Evolutionary conservation across 2,329 filamentous ascomycete species (phyloP).

Genomic region (Phaeosphaeria sp.): DNA sequence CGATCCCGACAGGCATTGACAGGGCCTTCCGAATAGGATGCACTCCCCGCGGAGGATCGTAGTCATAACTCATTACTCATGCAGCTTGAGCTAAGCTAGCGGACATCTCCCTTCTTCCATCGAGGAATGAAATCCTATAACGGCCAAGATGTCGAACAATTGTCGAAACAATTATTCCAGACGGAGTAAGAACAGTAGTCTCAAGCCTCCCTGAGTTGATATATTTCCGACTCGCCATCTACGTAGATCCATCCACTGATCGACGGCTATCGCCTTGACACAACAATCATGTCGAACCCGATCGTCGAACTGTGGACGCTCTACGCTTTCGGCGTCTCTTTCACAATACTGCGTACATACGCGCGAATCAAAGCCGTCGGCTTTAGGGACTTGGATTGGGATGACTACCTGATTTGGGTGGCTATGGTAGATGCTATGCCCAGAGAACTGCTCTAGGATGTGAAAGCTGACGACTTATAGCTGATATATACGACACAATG

Average conservation of each 20-base stretch:
- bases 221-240: neutral
- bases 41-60: too few species aligned
- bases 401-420: constrained; percentile 28
- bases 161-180: too few species aligned
- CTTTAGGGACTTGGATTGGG: constrained; percentile 15
- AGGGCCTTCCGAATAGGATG: too few species aligned
- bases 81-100: too few species aligned
- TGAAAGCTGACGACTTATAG: constrained; percentile 33
- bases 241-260: neutral
- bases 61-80: too few species aligned
- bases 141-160: too few species aligned
- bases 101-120: too few species aligned
- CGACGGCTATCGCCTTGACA: neutral
- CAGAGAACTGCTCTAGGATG: too few species aligned
- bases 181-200: too few species aligned
- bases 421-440: constrained; percentile 21
- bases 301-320: constrained; percentile 24
- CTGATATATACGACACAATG: constrained; percentile 61
- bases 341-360: constrained; percentile 20
- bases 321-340: constrained; percentile 16
- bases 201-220: too few species aligned
- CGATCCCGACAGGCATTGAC: too few species aligned
- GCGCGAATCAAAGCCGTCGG: constrained; percentile 21
- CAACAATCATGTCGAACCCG: neutral
- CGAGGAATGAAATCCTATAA: too few species aligned